These are phyloP conservation scores for Arctium lappa DNA, from an alignment of 129 eudicot species.

Conservation along the genomic window DNA sequence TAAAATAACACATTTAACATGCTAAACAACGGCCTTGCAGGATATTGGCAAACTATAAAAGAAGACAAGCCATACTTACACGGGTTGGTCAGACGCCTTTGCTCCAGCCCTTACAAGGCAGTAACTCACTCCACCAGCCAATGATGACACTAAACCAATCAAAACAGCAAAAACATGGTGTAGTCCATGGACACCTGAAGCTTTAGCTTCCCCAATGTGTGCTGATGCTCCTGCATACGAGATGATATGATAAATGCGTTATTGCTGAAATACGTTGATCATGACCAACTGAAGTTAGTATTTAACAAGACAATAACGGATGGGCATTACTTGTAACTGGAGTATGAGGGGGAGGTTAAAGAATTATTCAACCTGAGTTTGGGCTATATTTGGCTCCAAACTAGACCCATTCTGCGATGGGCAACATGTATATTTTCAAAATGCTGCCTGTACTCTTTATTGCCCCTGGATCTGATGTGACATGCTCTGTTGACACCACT, in stretches of 20 bases:
- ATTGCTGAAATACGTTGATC: background rate
- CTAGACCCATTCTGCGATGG: no score
- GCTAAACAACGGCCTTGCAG: no score
- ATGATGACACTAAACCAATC: conserved; percentile 54
- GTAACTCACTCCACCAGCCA: conserved; percentile 60
- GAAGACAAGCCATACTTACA: conserved; percentile 40
- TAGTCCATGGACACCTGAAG: conserved; percentile 26
- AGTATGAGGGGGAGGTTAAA: no score
- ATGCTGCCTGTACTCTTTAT: no score
- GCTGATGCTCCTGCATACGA: conserved; percentile 26
- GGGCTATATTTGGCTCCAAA: no score
- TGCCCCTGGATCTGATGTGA: no score
- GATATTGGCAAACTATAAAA: background rate
- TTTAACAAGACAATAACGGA: background rate
- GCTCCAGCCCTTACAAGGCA: conserved; percentile 72
- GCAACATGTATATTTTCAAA: no score
- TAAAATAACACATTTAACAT: no score
- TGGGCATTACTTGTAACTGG: no score
- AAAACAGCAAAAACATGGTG: conserved; percentile 44
- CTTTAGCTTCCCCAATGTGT: conserved; percentile 27
- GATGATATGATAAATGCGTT: background rate
- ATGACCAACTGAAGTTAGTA: background rate
- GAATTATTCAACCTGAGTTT: no score
- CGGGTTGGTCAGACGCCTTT: conserved; percentile 76
- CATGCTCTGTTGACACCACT: no score